These are phyloP conservation scores for Xerophyta viscosa DNA, from an alignment of 106 monocot species.

Conservation along the genomic window DNA sequence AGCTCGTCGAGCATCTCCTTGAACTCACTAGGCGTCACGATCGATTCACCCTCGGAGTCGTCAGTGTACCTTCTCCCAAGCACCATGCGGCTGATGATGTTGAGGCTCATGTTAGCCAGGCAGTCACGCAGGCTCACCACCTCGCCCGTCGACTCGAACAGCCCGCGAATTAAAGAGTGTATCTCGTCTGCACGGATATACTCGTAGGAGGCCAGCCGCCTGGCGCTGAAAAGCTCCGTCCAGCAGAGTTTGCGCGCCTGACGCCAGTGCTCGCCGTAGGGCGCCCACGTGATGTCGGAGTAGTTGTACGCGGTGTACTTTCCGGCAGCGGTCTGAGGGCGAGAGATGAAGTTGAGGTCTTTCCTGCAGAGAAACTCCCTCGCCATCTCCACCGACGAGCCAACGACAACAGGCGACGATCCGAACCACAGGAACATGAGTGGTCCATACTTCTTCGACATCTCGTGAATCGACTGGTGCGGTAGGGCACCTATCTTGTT, in stretches of 20 bases:
- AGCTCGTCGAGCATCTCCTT: slow-evolving; percentile 81
- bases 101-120: slow-evolving; percentile 24
- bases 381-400: slow-evolving; percentile 36
- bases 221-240: slow-evolving; percentile 6
- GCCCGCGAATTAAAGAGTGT: background rate
- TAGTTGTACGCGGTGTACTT: slow-evolving; percentile 39
- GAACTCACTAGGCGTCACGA: slow-evolving; percentile 60
- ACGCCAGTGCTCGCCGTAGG: slow-evolving; percentile 41
- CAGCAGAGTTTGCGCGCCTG: slow-evolving; percentile 40
- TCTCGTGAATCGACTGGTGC: slow-evolving; percentile 15
- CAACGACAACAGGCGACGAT: slow-evolving; percentile 18
- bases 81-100: slow-evolving; percentile 68
- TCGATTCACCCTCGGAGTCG: slow-evolving; percentile 5
- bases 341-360: slow-evolving; percentile 2
- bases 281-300: slow-evolving; percentile 27
- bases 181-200: slow-evolving; percentile 14
- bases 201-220: slow-evolving; percentile 10
- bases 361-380: slow-evolving; percentile 31
- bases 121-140: background rate
- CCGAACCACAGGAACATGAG: background rate
- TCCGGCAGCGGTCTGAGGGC: slow-evolving; percentile 28
- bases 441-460: background rate
- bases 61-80: slow-evolving; percentile 55
- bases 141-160: background rate
- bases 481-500: slow-evolving; percentile 50